These are phyloP conservation scores for Dothideomycetes sp. DNA, from an alignment of 2,329 filamentous ascomycete genomes.

Conservation along the genomic window DNA sequence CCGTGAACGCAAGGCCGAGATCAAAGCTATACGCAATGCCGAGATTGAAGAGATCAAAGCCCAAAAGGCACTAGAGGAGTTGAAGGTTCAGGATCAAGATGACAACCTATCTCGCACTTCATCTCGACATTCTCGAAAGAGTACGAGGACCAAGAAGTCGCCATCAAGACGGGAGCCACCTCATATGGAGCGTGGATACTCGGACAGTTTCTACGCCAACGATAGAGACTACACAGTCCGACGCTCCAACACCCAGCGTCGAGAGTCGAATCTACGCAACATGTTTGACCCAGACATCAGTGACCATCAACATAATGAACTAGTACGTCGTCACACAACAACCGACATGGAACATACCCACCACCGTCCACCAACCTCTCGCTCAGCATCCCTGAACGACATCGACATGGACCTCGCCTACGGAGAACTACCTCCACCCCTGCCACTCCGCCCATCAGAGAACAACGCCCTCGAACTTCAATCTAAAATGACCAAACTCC, in stretches of 20 bases:
- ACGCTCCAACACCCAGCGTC: slow-evolving; percentile 15
- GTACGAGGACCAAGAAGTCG: slow-evolving; percentile 2
- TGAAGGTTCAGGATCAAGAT: slow-evolving; percentile 17
- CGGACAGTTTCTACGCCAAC: slow-evolving; percentile 38
- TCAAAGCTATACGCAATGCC: slow-evolving; percentile 60
- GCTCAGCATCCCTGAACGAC: slow-evolving; percentile 35
- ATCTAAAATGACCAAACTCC: slow-evolving; percentile 63
- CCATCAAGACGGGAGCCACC: slow-evolving; percentile 21
- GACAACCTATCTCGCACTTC: slow-evolving; percentile 24
- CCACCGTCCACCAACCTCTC: slow-evolving; percentile 17
- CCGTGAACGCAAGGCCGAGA: slow-evolving; percentile 73
- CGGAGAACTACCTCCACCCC: slow-evolving; percentile 66
- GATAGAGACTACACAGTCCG: too few relatives aligned
- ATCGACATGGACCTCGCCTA: slow-evolving; percentile 92
- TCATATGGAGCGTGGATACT: slow-evolving; percentile 35
- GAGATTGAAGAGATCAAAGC: slow-evolving; percentile 49
- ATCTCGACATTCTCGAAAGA: slow-evolving; percentile 16
- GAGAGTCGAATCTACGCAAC: slow-evolving; percentile 24
- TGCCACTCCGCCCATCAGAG: slow-evolving; percentile 36
- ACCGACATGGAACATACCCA: slow-evolving; percentile 17
- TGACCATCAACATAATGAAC: slow-evolving; percentile 28
- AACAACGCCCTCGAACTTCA: slow-evolving; percentile 51
- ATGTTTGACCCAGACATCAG: slow-evolving; percentile 19
- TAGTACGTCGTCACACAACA: slow-evolving; percentile 37
- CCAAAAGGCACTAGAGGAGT: slow-evolving; percentile 45